Percentiles rank a stretch among this genome's conserved stretches.
Evolutionary conservation across 2,329 filamentous ascomycete species (phyloP).

Genomic region (Sporothrix humicola): DNA sequence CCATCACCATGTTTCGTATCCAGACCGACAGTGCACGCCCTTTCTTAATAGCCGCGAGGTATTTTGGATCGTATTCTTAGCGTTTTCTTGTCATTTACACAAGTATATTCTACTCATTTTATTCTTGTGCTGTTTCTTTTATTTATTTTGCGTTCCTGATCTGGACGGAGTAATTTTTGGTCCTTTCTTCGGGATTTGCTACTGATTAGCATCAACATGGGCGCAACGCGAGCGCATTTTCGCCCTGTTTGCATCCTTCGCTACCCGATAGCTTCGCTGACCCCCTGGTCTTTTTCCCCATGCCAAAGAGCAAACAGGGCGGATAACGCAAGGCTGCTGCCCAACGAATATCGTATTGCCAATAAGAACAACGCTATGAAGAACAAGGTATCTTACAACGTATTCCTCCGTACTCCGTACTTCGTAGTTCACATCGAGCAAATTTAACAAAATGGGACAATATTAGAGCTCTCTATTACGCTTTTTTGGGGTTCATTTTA

Average conservation of each 20-base stretch:
- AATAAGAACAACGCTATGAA: too few relatives aligned
- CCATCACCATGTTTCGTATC: not conserved
- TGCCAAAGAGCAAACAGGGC: not conserved
- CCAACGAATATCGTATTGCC: not conserved
- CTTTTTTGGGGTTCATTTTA: not conserved
- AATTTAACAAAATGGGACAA: not conserved
- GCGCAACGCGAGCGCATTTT: not conserved
- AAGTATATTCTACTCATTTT: not conserved
- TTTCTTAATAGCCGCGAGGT: not conserved
- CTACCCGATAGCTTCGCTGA: constrained; percentile 2
- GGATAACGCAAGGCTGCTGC: not conserved
- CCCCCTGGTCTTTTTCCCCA: not conserved
- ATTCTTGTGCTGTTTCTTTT: not conserved
- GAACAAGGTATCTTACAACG: too few relatives aligned
- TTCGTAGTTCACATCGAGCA: too few relatives aligned
- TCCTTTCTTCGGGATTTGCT: not conserved
- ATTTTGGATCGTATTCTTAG: not conserved
- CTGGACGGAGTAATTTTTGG: too few relatives aligned
- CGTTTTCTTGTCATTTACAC: not conserved
- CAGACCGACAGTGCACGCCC: not conserved
- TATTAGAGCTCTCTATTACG: not conserved
- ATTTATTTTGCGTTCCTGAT: too few relatives aligned
- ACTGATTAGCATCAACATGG: not conserved
- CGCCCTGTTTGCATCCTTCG: constrained; percentile 20
- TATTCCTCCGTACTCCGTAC: too few relatives aligned